phyloP scores from a whole-genome alignment of 2,329 filamentous ascomycete genomes.

The Lecanicillium sp. region DNA sequence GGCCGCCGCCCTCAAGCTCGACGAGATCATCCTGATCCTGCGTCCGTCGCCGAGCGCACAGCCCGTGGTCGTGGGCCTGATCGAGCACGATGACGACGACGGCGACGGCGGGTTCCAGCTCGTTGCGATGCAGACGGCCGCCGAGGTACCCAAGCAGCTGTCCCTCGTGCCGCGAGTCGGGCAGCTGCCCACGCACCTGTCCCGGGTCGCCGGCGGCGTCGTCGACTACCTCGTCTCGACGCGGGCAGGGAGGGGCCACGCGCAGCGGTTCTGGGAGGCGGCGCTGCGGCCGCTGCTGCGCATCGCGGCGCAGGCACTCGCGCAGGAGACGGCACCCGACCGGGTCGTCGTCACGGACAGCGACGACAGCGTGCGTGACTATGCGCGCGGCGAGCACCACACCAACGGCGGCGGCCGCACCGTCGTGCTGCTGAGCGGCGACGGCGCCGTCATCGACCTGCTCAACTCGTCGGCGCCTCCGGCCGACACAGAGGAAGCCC shows the following conservation, averaged over 20 bases:
- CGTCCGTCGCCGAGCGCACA: constrained; percentile 9
- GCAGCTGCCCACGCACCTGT: constrained; percentile 34
- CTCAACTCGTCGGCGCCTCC: constrained; percentile 53
- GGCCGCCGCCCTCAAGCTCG: constrained; percentile 15
- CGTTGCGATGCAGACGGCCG: constrained; percentile 22
- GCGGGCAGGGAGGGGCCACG: constrained; percentile 55
- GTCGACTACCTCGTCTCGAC: constrained; percentile 65
- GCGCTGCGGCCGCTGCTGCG: constrained; percentile 52
- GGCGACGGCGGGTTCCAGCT: constrained; percentile 23
- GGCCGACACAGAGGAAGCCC: constrained; percentile 14
- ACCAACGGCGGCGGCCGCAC: constrained; percentile 37
- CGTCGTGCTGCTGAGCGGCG: constrained; percentile 76
- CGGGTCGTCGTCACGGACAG: constrained; percentile 53
- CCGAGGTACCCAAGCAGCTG: constrained; percentile 31
- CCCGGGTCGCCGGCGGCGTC: neutral
- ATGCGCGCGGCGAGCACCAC: constrained; percentile 39
- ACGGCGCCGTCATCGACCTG: constrained; percentile 79
- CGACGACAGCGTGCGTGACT: constrained; percentile 55
- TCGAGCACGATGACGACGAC: constrained; percentile 27
- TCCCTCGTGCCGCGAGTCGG: constrained; percentile 31
- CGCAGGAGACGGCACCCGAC: constrained; percentile 7
- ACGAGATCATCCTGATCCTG: constrained; percentile 26
- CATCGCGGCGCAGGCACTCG: constrained; percentile 28
- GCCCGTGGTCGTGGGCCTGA: constrained; percentile 33
- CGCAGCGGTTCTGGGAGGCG: constrained; percentile 47